phyloP scores from a whole-genome alignment of 2,329 filamentous ascomycete species.

The Chaetomiaceae sp. region DNA sequence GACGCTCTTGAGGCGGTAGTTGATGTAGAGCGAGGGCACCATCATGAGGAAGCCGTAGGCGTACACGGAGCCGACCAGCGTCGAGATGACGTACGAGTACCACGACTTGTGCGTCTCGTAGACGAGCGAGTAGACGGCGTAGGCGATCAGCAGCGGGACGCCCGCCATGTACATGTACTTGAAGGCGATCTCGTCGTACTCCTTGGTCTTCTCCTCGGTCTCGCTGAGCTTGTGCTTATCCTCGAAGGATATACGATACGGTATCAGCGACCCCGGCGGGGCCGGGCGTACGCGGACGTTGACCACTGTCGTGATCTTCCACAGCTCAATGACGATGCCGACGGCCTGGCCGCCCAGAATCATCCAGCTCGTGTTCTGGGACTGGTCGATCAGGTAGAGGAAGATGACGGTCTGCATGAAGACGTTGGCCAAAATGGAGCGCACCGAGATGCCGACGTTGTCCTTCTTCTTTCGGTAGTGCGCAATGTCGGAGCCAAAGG shows the following conservation, averaged over 20 bases:
- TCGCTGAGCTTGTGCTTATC: slow-evolving; percentile 96
- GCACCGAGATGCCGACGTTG: slow-evolving; percentile 92
- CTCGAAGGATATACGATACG: slow-evolving; percentile 80
- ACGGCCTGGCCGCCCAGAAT: slow-evolving; percentile 90
- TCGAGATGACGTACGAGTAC: slow-evolving; percentile 95
- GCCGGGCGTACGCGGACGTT: slow-evolving; percentile 75
- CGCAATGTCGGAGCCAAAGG: slow-evolving; percentile 95
- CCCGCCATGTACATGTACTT: slow-evolving; percentile 91
- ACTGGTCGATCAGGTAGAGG: slow-evolving; percentile 95
- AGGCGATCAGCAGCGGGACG: slow-evolving; percentile 83
- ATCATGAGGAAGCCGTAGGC: slow-evolving; percentile 99
- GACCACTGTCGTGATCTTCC: slow-evolving; percentile 96
- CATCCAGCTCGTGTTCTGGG: slow-evolving; percentile 98
- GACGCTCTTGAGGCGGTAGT: slow-evolving; percentile 92
- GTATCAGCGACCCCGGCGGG: slow-evolving; percentile 66
- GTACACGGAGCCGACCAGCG: slow-evolving; percentile 92
- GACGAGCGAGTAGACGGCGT: slow-evolving; percentile 83
- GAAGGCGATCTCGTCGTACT: slow-evolving; percentile 97
- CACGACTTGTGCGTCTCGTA: slow-evolving; percentile 97
- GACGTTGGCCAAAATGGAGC: slow-evolving; percentile 93
- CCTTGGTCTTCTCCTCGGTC: slow-evolving; percentile 95
- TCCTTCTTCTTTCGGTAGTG: slow-evolving; percentile 99
- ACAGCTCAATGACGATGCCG: slow-evolving; percentile 65
- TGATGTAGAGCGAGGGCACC: slow-evolving; percentile 96
- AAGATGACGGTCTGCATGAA: slow-evolving; percentile 97